Evolutionary conservation across 768 basidiomycete species (phyloP), one percentile per base, ranked within the genome.

Genomic region (Leccinum olivaceopallidum): DNA sequence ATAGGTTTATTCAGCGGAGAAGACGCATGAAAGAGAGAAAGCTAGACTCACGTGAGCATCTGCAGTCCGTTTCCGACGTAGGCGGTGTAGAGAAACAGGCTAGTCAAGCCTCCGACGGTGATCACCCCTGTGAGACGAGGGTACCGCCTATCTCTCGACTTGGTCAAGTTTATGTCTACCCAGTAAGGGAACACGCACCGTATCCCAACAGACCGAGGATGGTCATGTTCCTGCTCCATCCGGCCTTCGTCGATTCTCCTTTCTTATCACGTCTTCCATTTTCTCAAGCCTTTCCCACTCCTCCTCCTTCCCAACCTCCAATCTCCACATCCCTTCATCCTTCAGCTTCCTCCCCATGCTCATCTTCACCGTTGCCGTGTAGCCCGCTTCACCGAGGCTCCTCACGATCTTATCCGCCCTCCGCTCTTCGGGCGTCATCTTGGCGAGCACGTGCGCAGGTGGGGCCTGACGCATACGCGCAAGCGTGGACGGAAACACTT

Each of bases 331-430:
- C n/a, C 75, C 69, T 2, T 67, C 63, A 47, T 76, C 68, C 42
- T 67, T 69, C 63, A 88, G 63, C 69, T 78, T 84, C 56, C 78
- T 80, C 3, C 89, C 86, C 60, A 83, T 69, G 60, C 67, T 73
- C 60, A 75, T 75, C 76, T 92, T 94, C 54, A 87, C 77, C 67
- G 73, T 66, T n/a, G 83, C 90, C 2, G 85, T 81, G 70, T 90
- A 92, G 14, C 92, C 92, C 0, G 82, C 88, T 70, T 87, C 85
- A 57, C 86, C 81, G 2, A 83, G 77, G 39, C 84, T 73, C 36
- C 78, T 69, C 55, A 79, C 77, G 5, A 88, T 73, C 61, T 72
- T 75, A 62, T 91, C 88, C 70, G 77, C 69, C 55, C 70, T 73
- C 60, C 77, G 78, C 60, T 81, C 72, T 63, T 78, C 67, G 2